These are phyloP conservation scores for Rhizophagus clarus DNA, from an alignment of 192 early-diverging fungal genomes.

Conservation along the genomic window DNA sequence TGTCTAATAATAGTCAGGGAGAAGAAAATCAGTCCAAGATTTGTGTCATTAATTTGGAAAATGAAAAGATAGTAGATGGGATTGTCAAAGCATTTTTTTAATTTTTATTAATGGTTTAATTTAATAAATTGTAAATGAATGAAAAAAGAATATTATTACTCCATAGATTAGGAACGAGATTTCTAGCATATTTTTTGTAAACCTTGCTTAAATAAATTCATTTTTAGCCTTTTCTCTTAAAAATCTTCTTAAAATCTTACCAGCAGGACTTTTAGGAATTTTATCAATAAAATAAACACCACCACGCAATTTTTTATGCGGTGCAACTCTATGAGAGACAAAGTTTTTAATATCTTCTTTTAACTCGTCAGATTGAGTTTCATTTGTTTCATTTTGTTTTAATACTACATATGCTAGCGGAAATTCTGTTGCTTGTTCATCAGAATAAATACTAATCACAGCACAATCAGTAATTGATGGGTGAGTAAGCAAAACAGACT, in stretches of 20 bases:
- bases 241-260: conserved; percentile 83
- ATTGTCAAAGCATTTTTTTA: background rate
- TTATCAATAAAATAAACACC: conserved; percentile 70
- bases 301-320: conserved; percentile 80
- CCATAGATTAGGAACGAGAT: no score
- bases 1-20: background rate
- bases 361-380: conserved; percentile 42
- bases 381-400: conserved; percentile 39
- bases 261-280: conserved; percentile 78
- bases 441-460: conserved; percentile 67
- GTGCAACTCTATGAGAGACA: conserved; percentile 63
- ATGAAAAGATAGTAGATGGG: background rate
- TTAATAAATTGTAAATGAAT: no score
- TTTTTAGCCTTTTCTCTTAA: conserved; percentile 49
- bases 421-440: conserved; percentile 69
- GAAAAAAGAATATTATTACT: no score
- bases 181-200: no score
- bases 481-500: conserved; percentile 71
- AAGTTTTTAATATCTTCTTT: conserved; percentile 55
- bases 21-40: background rate
- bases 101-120: background rate
- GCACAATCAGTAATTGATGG: conserved; percentile 70
- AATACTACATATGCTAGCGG: conserved; percentile 79
- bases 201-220: background rate
- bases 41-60: background rate